Evolutionary conservation across 1,284 basidiomycete genomes (phyloP), one percentile per base, ranked within the genome.

Genomic region (Apiotrichum sp.): DNA sequence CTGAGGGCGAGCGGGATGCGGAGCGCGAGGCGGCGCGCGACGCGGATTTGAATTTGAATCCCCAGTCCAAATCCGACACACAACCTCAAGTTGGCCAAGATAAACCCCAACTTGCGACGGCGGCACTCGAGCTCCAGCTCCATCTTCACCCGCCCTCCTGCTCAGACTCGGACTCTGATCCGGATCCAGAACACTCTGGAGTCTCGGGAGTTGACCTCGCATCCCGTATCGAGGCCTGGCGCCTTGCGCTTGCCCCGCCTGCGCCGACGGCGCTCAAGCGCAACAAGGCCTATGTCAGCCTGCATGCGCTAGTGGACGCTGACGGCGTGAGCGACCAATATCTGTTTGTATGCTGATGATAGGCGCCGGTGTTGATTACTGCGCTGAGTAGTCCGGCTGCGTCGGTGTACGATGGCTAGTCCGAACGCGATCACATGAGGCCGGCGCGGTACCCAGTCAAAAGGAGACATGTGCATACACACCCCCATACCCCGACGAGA

Each of bases 241-340:
- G 45, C 33, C 33, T 10, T 8, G 10, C 11, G 6, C 33, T 47
- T 7, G 4, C 13, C 3, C 4, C 4, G 7, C 10, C 13, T 8
- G 45, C 11, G 6, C 45, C 45, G n/a, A 47, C 45, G 4, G 11
- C 2, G 3, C 33, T 47, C 45, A 47, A 47, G 45, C 45, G 45
- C 45, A 47, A 47, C 45, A 47, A 47, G 45, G 45, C 45, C 3
- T 47, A 47, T 35, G 45, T 47, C 45, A 34, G 45, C 32, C 34
- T 47, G 13, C 35, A 34, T 32, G 45, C 33, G 6, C 45, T 47
- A 22, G 22, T 22, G 22, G 22, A 22, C 22, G 22, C 22, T 22
- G 22, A 22, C 45, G 45, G 45, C 13, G 45, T 47, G 13, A 32
- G 35, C 14, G 45, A 47, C n/a, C 45, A 35, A 38, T 13, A 13